phyloP scores from a whole-genome alignment of 345 rosid species.

The Gossypium stocksii region DNA sequence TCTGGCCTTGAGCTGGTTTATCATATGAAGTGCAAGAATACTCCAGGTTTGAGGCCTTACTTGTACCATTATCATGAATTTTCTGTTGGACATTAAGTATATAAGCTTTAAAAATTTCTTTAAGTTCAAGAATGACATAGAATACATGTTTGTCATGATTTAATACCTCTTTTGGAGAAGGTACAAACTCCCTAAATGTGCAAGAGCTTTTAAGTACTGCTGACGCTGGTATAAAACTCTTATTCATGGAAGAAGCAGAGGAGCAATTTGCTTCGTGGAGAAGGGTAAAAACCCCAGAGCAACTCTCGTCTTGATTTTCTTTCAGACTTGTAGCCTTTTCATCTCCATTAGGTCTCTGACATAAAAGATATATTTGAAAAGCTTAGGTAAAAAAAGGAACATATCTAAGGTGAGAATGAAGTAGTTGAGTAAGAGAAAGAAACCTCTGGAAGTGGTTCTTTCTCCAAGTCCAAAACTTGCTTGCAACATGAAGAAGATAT shows the following conservation, averaged over 20 bases:
- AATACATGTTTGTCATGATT: slow-evolving; percentile 25
- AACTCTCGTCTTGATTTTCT: slow-evolving; percentile 58
- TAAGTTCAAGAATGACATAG: slow-evolving; percentile 26
- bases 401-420: not conserved
- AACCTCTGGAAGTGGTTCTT: slow-evolving; percentile 59
- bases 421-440: slow-evolving; percentile 14
- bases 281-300: slow-evolving; percentile 56
- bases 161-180: slow-evolving; percentile 42
- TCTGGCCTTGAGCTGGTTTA: slow-evolving; percentile 34
- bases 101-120: slow-evolving; percentile 32
- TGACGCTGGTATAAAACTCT: slow-evolving; percentile 35
- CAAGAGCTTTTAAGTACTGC: slow-evolving; percentile 32
- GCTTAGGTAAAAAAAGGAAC: slow-evolving; percentile 12
- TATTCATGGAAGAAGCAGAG: slow-evolving; percentile 50
- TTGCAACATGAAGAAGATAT: slow-evolving; percentile 44
- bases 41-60: slow-evolving; percentile 40
- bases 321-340: slow-evolving; percentile 38
- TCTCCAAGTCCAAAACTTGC: slow-evolving; percentile 59
- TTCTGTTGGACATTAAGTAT: slow-evolving; percentile 38
- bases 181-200: slow-evolving; percentile 58
- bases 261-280: slow-evolving; percentile 47
- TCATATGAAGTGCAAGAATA: slow-evolving; percentile 31
- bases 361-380: slow-evolving; percentile 19
- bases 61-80: slow-evolving; percentile 40
- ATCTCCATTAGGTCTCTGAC: slow-evolving; percentile 47